Base-by-base conservation (phyloP, 805 yeast species). In the Candida multigemmis region DNA sequence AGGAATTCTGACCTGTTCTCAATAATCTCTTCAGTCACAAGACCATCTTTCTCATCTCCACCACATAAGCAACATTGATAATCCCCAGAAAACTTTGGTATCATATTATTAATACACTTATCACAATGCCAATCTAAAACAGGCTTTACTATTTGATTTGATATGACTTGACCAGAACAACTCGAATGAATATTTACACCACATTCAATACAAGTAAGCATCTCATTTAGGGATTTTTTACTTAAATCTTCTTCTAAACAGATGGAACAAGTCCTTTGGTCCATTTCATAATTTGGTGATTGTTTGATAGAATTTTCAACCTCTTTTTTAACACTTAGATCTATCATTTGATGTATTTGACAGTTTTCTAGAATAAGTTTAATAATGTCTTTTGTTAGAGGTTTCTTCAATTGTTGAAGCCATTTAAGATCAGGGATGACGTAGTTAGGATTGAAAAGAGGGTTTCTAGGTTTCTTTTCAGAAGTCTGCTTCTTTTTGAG, bases 111-210 rank as follows among this genome's bases (percentile, higher is more conserved):
- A 4, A 74, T 61, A 45, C 96, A 86, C 1, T 75, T 63, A 40
- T 84, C 94, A 53, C 96, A 86, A 14, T 65, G 54, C 96, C 96
- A 85, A 30, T 65, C 67, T 18, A 44, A 57, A 3, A 47, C 37
- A 6, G 59, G 65, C 12, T 32, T 38, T 4, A 32, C 26, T 13
- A 27, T 36, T 7, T 39, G 39, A 4, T 44, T 38, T n/a, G 31
- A 42, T 14, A 37, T 29, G 8, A 13, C 31, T 16, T 34, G 30
- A 0, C 93, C 94, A 42, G 76, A 77, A 42, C 95, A 86, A 0
- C 66, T 48, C 3, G 69, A 58, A 46, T 86, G 96, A 2, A 77
- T 84, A 29, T 63, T 64, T 17, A 83, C 52, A 0, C 81, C 81
- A 57, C 95, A 86, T 16, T 62, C 57, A 2, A 60, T 42, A 47